phyloP scores from a whole-genome alignment of 768 basidiomycete species.

The Lanmaoa pseudosensibilis region DNA sequence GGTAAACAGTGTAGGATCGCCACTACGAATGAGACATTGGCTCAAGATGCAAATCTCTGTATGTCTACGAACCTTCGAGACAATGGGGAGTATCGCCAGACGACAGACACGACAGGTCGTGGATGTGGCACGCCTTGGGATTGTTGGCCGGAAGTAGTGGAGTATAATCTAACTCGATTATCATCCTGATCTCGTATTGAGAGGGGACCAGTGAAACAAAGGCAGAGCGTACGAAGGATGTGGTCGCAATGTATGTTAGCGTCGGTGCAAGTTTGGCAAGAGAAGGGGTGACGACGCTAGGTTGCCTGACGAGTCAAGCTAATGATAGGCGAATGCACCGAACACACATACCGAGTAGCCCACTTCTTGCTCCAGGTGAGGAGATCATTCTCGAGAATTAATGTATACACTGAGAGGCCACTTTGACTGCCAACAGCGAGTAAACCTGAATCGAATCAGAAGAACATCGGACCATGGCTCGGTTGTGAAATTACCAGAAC shows the following conservation, averaged over 20 bases:
- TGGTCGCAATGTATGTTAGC: slow-evolving; percentile 68
- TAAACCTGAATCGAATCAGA: slow-evolving; percentile 54
- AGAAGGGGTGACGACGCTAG: slow-evolving; percentile 47
- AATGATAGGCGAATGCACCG: slow-evolving; percentile 2
- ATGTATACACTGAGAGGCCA: slow-evolving; percentile 70
- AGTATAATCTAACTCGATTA: slow-evolving; percentile 61
- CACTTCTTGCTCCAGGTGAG: slow-evolving; percentile 84
- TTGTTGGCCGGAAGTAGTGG: slow-evolving; percentile 69
- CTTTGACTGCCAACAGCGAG: slow-evolving; percentile 66
- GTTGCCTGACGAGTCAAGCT: slow-evolving; percentile 24
- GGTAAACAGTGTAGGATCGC: slow-evolving; percentile 79
- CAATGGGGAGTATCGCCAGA: slow-evolving; percentile 70
- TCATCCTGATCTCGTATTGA: slow-evolving; percentile 45
- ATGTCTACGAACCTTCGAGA: slow-evolving; percentile 56
- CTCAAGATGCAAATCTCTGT: neutral
- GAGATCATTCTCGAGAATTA: slow-evolving; percentile 78
- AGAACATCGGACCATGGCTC: neutral
- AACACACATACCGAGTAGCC: slow-evolving; percentile 52
- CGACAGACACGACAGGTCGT: slow-evolving; percentile 64
- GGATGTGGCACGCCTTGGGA: slow-evolving; percentile 73
- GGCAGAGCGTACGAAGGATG: slow-evolving; percentile 48
- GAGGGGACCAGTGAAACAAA: slow-evolving; percentile 1
- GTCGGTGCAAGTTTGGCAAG: slow-evolving; percentile 72
- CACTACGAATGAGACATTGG: slow-evolving; percentile 40
- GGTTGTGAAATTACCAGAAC: slow-evolving; percentile 54